Base-by-base conservation (phyloP, 495 filamentous ascomycete species). In the Aspergillus biplanus region DNA sequence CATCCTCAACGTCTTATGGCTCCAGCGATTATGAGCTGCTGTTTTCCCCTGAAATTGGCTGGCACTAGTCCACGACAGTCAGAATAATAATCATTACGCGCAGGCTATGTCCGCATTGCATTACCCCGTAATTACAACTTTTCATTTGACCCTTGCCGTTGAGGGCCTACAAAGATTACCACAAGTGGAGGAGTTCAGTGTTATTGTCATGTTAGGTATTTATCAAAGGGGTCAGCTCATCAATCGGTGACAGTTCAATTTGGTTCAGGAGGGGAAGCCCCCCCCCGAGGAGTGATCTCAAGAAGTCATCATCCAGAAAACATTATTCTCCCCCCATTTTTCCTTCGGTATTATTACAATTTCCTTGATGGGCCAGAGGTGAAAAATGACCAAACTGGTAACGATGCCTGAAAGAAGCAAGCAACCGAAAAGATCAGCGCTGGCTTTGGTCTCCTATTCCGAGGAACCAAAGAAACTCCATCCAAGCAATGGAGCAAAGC, bases 1-100 rank as follows among this genome's bases (percentile, higher is more conserved):
- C 33, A 33, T 59, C 46, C 35, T 59, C 64, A 67, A 67, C 61
- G 64, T 66, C 48, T 48, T 59, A 46, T 59, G 57, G 57, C 44
- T 59, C 57, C n/a, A 59, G 31, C 48, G 21, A 59, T 50, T 33
- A 50, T 50, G 57, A 50, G 57, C 42, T 18, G 34, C 35, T 59
- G 54, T 58, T 52, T 59, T 65, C 63, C 57, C 63, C 63, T 64
- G 57, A 62, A 62, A 55, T 33, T 48, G 16, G n/a, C 42, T 37
- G n/a, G 13, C 4, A 16, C 6, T 42, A 4, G 6, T 16, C 32
- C 33, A 33, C n/a, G 33, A n/a, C 15, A 34, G 34, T 0, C 21
- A 50, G 7, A 50, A 0, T 13, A 33, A 53, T 11, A 52, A 3
- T 53, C 1, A 53, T 33, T 16, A 49, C 46, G 16, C 15, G 16